These are phyloP conservation scores for Plasmodium cynomolgi DNA, from an alignment of 169 alveolate genomes.

Conservation along the genomic window DNA sequence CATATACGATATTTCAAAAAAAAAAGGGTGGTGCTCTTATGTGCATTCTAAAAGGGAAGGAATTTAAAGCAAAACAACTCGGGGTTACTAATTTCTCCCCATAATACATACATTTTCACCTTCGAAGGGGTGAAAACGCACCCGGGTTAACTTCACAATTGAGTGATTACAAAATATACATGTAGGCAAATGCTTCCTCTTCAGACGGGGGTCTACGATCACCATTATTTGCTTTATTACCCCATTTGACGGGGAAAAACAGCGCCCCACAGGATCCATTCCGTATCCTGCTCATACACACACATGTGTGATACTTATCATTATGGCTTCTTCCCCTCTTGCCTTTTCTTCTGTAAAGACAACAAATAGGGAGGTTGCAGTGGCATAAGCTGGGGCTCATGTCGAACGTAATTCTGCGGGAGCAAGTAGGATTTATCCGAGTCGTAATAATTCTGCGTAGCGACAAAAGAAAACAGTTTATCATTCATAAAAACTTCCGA, in stretches of 20 bases:
- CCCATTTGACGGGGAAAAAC: background rate
- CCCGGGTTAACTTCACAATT: background rate
- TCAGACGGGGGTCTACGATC: background rate
- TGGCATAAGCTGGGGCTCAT: conserved; percentile 74
- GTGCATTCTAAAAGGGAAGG: background rate
- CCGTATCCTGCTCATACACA: background rate
- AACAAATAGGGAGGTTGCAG: conserved; percentile 66
- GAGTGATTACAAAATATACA: background rate
- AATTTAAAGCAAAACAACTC: background rate
- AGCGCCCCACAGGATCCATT: background rate
- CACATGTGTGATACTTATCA: background rate
- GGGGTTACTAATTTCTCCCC: background rate
- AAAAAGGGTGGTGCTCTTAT: background rate
- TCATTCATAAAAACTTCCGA: conserved; percentile 35
- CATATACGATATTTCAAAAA: background rate
- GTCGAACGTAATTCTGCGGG: conserved; percentile 66
- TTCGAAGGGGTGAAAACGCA: background rate
- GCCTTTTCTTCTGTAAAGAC: conserved; percentile 65
- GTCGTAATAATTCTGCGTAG: conserved; percentile 71
- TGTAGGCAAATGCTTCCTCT: background rate
- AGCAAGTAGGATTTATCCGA: conserved; percentile 70
- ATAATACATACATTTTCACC: background rate
- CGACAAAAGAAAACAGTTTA: conserved; percentile 63
- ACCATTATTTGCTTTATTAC: background rate
- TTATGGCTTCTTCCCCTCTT: conserved; percentile 49